Percentiles rank a stretch among this genome's conserved stretches.
phyloP scores from a whole-genome alignment of 768 basidiomycete species.

The Tricholoma hemisulphureum region DNA sequence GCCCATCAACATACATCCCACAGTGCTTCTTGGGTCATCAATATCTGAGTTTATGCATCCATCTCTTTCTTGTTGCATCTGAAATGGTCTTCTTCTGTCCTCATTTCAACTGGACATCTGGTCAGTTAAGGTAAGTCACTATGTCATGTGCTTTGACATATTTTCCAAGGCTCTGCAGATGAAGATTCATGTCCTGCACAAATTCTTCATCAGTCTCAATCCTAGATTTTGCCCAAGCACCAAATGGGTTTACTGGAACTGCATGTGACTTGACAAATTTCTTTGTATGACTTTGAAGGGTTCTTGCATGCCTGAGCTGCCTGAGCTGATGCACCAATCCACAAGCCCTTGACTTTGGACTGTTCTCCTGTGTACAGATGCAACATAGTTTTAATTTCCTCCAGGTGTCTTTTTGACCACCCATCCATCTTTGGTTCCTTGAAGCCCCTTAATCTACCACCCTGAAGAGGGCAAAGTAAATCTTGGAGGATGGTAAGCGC shows the following conservation, averaged over 20 bases:
- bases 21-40: no score
- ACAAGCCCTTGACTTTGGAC: not conserved
- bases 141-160: slow-evolving; percentile 16
- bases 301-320: not conserved
- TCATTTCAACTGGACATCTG: not conserved
- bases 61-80: no score
- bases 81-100: not conserved
- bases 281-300: not conserved
- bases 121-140: slow-evolving; percentile 7
- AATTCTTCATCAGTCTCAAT: slow-evolving; percentile 3
- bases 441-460: not conserved
- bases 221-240: not conserved
- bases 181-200: slow-evolving; percentile 3
- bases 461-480: not conserved
- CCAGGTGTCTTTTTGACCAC: not conserved
- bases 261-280: no score
- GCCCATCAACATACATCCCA: no score
- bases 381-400: not conserved
- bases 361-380: not conserved
- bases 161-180: slow-evolving; percentile 16
- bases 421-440: no score
- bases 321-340: no score
- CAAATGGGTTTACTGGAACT: not conserved
- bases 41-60: no score
- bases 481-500: not conserved